These are phyloP conservation scores for Microcos paniculata DNA, from an alignment of 345 rosid species.

Conservation along the genomic window DNA sequence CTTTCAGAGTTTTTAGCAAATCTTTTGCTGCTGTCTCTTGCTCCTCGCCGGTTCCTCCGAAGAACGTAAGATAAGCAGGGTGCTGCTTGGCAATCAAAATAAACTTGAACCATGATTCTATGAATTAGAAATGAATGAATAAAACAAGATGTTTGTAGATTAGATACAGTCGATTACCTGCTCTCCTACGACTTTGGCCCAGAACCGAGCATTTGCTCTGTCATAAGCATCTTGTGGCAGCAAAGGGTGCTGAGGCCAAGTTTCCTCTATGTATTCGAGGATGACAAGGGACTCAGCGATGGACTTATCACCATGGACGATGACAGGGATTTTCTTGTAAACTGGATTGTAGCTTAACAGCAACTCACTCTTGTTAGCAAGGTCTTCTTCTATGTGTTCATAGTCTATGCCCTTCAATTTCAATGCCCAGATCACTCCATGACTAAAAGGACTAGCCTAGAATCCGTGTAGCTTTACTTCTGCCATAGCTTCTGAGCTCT, in stretches of 20 bases:
- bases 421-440: conserved; percentile 20
- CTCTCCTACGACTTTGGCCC: not conserved
- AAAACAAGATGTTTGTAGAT: too few relatives aligned
- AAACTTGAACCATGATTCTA: too few relatives aligned
- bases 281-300: conserved; percentile 15
- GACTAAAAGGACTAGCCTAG: conserved; percentile 16
- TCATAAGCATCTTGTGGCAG: too few relatives aligned
- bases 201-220: too few relatives aligned
- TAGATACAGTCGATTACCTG: not conserved
- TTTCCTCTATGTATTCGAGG: conserved; percentile 7
- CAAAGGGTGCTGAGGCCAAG: too few relatives aligned
- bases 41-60: conserved; percentile 20
- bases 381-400: conserved; percentile 14
- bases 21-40: conserved; percentile 30
- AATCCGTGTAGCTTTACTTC: conserved; percentile 19
- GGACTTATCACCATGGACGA: conserved; percentile 11
- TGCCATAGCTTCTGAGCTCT: not conserved
- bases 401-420: conserved; percentile 10
- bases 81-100: too few relatives aligned
- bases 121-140: too few relatives aligned
- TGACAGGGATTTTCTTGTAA: conserved; percentile 12
- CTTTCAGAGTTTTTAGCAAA: not conserved
- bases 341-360: conserved; percentile 10
- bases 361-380: conserved; percentile 1
- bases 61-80: conserved; percentile 5